phyloP scores from a whole-genome alignment of 2,329 filamentous ascomycete species.

The Zymoseptoria pseudotritici region DNA sequence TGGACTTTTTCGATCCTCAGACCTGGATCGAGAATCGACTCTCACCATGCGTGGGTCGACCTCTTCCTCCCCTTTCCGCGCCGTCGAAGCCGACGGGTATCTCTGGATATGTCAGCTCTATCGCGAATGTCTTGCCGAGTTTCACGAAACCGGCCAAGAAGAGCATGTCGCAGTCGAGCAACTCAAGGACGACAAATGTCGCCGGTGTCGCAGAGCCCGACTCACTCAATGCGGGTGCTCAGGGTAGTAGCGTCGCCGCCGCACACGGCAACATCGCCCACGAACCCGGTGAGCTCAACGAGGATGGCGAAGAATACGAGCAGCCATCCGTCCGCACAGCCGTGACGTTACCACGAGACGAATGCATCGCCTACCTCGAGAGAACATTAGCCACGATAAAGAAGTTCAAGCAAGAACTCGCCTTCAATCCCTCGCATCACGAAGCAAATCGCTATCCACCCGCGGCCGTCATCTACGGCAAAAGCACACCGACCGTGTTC shows the following conservation, averaged over 20 bases:
- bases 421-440: constrained; percentile 53
- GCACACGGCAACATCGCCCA: constrained; percentile 35
- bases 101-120: constrained; percentile 39
- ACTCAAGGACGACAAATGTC: constrained; percentile 10
- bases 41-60: constrained; percentile 67
- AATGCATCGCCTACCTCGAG: constrained; percentile 59
- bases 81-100: constrained; percentile 32
- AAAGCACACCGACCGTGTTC: constrained; percentile 76
- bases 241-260: constrained; percentile 35
- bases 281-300: constrained; percentile 24
- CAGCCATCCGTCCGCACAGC: constrained; percentile 28
- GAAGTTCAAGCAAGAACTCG: constrained; percentile 68
- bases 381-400: constrained; percentile 66
- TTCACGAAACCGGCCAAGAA: constrained; percentile 22
- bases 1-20: constrained; percentile 76
- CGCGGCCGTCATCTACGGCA: constrained; percentile 75
- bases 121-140: constrained; percentile 39
- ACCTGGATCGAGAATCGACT: constrained; percentile 73
- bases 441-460: constrained; percentile 72
- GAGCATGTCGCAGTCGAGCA: constrained; percentile 8
- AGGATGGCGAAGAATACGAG: constrained; percentile 1
- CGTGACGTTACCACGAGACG: constrained; percentile 48
- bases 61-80: constrained; percentile 50
- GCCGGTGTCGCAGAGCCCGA: constrained; percentile 22
- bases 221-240: constrained; percentile 14